These are phyloP conservation scores for Macrophomina phaseolina DNA, from an alignment of 2,329 filamentous ascomycete genomes.

Conservation along the genomic window DNA sequence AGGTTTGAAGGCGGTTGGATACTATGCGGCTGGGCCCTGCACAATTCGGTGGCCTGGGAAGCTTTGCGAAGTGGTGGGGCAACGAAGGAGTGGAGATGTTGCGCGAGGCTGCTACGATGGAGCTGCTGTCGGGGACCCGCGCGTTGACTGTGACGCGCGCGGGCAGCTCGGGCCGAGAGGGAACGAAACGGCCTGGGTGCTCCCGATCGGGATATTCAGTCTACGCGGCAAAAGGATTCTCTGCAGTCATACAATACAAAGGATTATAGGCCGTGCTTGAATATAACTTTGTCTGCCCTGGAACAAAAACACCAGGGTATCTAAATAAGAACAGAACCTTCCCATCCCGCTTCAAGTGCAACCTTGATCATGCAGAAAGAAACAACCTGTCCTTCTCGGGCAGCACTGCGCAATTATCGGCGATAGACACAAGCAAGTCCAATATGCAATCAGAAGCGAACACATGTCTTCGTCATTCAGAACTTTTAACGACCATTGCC, in stretches of 20 bases:
- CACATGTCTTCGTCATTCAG: conserved; percentile 25
- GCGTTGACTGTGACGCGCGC: conserved; percentile 15
- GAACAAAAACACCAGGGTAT: conserved; percentile 17
- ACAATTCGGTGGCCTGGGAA: neutral
- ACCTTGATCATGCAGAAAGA: neutral
- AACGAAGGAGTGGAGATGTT: neutral
- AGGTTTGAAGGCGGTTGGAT: neutral
- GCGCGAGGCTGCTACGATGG: conserved; percentile 16
- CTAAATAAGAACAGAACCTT: neutral
- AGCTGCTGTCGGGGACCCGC: conserved; percentile 14
- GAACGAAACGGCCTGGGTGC: neutral
- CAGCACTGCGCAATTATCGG: neutral
- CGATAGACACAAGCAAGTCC: neutral
- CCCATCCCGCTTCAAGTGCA: neutral
- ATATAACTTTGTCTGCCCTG: neutral
- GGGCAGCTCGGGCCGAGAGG: conserved; percentile 19
- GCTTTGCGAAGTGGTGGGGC: conserved; percentile 10
- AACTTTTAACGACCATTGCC: conserved; percentile 16
- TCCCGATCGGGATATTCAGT: neutral
- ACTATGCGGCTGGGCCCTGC: neutral
- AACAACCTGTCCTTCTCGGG: neutral
- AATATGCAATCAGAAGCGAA: conserved; percentile 3
- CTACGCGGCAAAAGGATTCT: too few relatives aligned
- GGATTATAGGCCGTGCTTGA: neutral
- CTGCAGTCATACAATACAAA: too few relatives aligned